Evolutionary conservation across 441 rosid species (phyloP), one percentile per base, ranked within the genome.

Genomic region (Populus hybrid): DNA sequence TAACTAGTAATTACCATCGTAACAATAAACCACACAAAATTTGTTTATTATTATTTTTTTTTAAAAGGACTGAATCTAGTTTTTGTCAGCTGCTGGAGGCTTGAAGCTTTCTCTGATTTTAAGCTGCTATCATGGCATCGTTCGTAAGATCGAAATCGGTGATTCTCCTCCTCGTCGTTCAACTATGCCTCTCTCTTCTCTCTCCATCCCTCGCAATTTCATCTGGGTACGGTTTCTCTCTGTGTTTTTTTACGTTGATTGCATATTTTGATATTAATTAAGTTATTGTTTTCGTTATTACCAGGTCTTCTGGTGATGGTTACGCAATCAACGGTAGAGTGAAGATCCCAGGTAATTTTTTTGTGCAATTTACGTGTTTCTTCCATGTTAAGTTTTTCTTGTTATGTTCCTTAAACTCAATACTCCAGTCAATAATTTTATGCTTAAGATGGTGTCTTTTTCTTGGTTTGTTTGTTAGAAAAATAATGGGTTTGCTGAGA

Each of bases 261-360:
- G 26, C 20, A 36, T 34, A 53, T 65, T 40, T 18, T 11, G 4
- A 23, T 21, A 20, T 6, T 72, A 12, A 38, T 73, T 69, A 18
- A 50, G 1, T 5, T 23, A 2, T 10, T 23, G 14, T 0, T 64
- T 32, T 50, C 32, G 0, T 1, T 21, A 71, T 67, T 79, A 80
- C 32, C 85, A 93, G 99, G 87, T 85, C 91, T 77, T 86, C 91
- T 77, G 87, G 75, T 24, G 94, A 92, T 78, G 92, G 93, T 40
- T 84, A 84, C 87, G 78, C 89, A 11, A 88, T 95, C 70, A 92
- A 84, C 36, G 99, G 99, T 73, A 89, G 97, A 75, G 95, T 93
- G 50, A 91, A 84, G 88, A 77, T 93, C 70, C 85, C 87, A 12
- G 92, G 99, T 93, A 83, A 1, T 81, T 70, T 76, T 63, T 16